Evolutionary conservation across 2,329 filamentous ascomycete species (phyloP).

Genomic region (Penicillium sp.): DNA sequence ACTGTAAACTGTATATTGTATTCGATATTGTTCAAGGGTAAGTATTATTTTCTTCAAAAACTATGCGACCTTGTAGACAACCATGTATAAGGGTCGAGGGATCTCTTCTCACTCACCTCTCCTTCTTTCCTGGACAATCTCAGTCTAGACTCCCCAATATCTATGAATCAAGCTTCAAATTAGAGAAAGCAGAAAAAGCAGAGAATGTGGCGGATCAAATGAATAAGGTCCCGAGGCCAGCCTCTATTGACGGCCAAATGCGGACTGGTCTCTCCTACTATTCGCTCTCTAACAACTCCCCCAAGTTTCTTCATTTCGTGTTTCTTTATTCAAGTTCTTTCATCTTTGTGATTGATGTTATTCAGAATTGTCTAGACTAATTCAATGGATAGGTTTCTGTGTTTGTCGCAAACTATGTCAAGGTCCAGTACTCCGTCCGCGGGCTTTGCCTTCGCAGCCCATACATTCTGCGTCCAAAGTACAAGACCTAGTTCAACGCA

Average conservation of each 20-base stretch:
- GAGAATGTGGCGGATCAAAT: slow-evolving; percentile 2
- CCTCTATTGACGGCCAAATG: slow-evolving; percentile 28
- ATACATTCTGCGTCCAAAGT: slow-evolving; percentile 6
- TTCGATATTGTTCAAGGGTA: neutral
- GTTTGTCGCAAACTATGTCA: slow-evolving; percentile 1
- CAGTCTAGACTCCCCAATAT: neutral
- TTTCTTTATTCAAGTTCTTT: slow-evolving; percentile 7
- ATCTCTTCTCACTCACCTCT: neutral
- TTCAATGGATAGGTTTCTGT: slow-evolving; percentile 7
- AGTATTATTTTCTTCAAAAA: no score
- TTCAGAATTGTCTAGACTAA: neutral
- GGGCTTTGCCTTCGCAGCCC: slow-evolving; percentile 9
- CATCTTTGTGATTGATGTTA: neutral
- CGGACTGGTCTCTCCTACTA: slow-evolving; percentile 12
- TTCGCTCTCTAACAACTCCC: neutral
- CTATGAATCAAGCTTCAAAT: neutral
- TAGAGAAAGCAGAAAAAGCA: neutral
- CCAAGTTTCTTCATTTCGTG: neutral
- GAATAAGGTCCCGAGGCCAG: slow-evolving; percentile 2
- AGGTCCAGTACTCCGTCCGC: neutral
- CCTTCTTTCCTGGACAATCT: neutral
- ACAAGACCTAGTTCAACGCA: neutral
- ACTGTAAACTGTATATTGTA: no score
- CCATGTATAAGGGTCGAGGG: neutral
- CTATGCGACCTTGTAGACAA: no score